Conservation (phyloP, 192 early-diverging fungal species). For the Dissophora globulifera region DNA sequence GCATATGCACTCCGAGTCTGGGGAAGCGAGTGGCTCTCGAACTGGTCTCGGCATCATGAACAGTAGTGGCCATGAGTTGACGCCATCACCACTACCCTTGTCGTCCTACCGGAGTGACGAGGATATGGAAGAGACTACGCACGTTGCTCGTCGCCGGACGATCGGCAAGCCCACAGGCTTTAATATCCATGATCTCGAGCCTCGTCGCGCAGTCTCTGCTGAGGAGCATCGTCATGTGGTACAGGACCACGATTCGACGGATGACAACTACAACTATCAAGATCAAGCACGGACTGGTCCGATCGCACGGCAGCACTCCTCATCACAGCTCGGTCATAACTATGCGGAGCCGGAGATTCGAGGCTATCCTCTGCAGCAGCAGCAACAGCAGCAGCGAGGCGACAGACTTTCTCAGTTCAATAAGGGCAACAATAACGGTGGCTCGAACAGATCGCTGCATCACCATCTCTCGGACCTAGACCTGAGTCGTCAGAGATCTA, state of each 20-base stretch:
- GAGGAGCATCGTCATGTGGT: slow-evolving; percentile 4
- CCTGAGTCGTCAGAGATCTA: slow-evolving; percentile 24
- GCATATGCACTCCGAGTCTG: slow-evolving; percentile 4
- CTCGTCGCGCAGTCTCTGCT: slow-evolving; percentile 2
- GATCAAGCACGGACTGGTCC: background rate
- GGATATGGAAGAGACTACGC: slow-evolving; percentile 19
- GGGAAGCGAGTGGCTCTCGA: background rate
- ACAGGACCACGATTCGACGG: background rate
- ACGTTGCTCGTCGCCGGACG: slow-evolving; percentile 36
- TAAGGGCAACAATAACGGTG: background rate
- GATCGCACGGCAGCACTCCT: background rate
- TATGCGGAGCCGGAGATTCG: background rate
- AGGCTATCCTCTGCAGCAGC: slow-evolving; percentile 1
- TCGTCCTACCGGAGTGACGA: background rate
- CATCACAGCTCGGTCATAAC: background rate
- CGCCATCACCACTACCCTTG: too few relatives aligned
- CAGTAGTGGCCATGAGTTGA: too few relatives aligned
- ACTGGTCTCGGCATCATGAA: background rate
- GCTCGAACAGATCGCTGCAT: slow-evolving; percentile 7
- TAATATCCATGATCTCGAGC: slow-evolving; percentile 15
- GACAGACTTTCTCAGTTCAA: slow-evolving; percentile 1
- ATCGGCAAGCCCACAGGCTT: slow-evolving; percentile 44
- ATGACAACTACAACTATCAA: background rate
- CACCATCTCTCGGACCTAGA: slow-evolving; percentile 22
- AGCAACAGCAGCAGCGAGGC: background rate